phyloP scores from a whole-genome alignment of 306 rosid genomes.

The Ormosia emarginata region DNA sequence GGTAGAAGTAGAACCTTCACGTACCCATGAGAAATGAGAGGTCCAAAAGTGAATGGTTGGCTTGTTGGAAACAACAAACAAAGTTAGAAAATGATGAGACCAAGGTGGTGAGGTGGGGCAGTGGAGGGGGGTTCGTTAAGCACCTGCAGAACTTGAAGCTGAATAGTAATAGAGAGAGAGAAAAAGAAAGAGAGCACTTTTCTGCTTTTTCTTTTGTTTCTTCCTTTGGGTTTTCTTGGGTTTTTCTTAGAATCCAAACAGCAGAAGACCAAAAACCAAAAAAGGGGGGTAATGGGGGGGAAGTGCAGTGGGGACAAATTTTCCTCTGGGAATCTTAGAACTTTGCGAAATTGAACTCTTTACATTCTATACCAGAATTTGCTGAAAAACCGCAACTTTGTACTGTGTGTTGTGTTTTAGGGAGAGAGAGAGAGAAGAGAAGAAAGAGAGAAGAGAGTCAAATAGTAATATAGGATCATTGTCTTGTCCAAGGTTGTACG shows the following conservation, averaged over 20 bases:
- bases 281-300: neutral
- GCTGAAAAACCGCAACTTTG: slow-evolving; percentile 28
- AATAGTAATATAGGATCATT: neutral
- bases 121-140: neutral
- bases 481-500: slow-evolving; percentile 30
- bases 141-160: neutral
- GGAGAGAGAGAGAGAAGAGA: slow-evolving; percentile 8
- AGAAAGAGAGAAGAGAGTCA: neutral
- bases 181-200: slow-evolving; percentile 12
- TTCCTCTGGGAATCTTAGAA: slow-evolving; percentile 32
- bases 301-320: slow-evolving; percentile 37
- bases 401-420: neutral
- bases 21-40: neutral
- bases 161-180: slow-evolving; percentile 1
- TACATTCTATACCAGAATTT: slow-evolving; percentile 26
- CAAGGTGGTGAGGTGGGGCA: slow-evolving; percentile 3
- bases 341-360: slow-evolving; percentile 9
- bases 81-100: slow-evolving; percentile 20
- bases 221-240: neutral
- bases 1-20: too few species aligned
- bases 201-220: slow-evolving; percentile 18
- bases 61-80: slow-evolving; percentile 24
- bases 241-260: slow-evolving; percentile 43
- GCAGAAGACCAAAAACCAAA: neutral
- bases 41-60: slow-evolving; percentile 31